Evolutionary conservation across 2,329 filamentous ascomycete species (phyloP), one percentile per base, ranked within the genome.

Genomic region (Trichoderma simmonsii): DNA sequence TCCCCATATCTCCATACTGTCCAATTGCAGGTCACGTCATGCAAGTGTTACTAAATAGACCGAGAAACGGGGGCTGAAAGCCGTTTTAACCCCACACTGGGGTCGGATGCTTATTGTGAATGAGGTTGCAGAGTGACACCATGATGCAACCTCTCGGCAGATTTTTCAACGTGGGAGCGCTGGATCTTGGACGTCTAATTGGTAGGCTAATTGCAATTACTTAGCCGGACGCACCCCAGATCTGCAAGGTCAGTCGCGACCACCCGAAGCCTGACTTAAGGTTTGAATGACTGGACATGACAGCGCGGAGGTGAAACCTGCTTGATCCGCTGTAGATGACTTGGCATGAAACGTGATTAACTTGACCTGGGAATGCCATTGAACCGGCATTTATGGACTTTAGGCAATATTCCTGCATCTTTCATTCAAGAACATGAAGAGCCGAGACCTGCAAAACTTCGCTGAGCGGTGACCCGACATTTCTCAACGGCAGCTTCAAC

Each of bases 161-260:
- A 26, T 51, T 34, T 24, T 9, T 24, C 4, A 54, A 24, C 48
- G 54, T 39, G 63, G 63, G 12, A 36, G 24, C 6, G 18, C 4
- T 24, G n/a, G 24, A 36, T 60, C 57, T 24, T 26, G 14, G 8
- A 1, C 14, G 6, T 14, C n/a, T n/a, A 2, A 54, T 69, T 61
- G 66, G 66, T 6, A 61, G 66, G 66, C 21, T 69, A 69, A 69
- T 61, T 51, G 5, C 3, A n/a, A 4, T 11, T 14, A 69, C 56
- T 61, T 61, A 69, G 57, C 56, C 66, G 66, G 56, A 61, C n/a
- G 56, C 39, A 61, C 66, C 66, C 66, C 26, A 69, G 66, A 69
- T 69, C 57, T 61, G 39, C 56, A 54, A 26, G 24, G n/a, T 21
- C 12, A 51, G 39, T 43, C 26, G 39, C 36, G 66, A 61, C 56